Percentiles rank a stretch among this genome's conserved stretches.
These are phyloP conservation scores for Arthrinium phaeospermum DNA, from an alignment of 2,329 filamentous ascomycete genomes.

Conservation along the genomic window DNA sequence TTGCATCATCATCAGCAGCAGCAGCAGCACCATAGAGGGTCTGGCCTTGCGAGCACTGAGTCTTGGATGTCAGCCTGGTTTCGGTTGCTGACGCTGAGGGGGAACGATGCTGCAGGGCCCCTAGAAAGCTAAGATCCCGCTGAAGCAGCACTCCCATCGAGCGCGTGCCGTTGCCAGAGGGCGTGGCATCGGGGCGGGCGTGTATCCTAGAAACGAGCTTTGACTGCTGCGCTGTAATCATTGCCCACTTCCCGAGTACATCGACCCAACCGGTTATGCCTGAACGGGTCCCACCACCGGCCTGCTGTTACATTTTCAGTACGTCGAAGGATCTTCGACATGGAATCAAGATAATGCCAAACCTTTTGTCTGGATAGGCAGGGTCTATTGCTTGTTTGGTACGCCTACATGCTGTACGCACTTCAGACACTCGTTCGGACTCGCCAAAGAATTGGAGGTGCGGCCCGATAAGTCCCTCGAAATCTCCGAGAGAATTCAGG, in stretches of 20 bases:
- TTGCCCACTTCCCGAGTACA: neutral
- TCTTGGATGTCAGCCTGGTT: neutral
- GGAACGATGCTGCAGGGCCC: neutral
- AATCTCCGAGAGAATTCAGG: slow-evolving; percentile 11
- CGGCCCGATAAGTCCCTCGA: slow-evolving; percentile 12
- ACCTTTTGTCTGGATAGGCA: neutral
- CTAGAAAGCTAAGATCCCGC: neutral
- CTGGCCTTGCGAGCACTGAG: neutral
- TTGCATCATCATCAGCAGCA: neutral
- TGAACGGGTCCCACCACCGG: neutral
- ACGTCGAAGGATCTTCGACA: neutral
- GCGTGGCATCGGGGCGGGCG: neutral
- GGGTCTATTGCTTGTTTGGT: slow-evolving; percentile 1
- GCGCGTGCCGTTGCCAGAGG: neutral
- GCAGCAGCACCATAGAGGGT: neutral
- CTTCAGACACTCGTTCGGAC: neutral
- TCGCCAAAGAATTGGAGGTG: neutral
- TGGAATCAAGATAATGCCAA: neutral
- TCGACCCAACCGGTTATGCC: neutral
- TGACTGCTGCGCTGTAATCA: slow-evolving; percentile 5
- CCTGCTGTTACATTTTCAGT: slow-evolving; percentile 7
- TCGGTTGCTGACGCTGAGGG: neutral
- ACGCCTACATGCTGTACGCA: neutral
- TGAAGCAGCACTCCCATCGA: neutral
- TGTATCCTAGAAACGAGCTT: neutral